Percentiles rank a stretch among this genome's conserved stretches.
Conservation (phyloP, 768 basidiomycete genomes). For the Boletus rufocinnamomeus region DNA sequence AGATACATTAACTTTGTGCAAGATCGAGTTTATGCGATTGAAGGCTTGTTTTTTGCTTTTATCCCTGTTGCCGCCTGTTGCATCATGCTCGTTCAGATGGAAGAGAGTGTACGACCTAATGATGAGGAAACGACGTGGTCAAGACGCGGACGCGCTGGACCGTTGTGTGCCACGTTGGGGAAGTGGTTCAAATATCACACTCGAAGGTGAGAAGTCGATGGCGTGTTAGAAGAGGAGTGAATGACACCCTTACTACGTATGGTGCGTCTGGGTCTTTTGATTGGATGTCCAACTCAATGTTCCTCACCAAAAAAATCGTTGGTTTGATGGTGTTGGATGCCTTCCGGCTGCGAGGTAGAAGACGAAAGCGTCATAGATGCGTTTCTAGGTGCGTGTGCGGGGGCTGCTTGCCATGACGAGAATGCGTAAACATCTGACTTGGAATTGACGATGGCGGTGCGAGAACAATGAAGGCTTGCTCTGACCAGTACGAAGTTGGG, state of each 20-base stretch:
- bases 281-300: neutral
- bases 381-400: neutral
- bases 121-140: neutral
- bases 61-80: too few species aligned
- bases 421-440: neutral
- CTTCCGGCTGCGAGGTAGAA: neutral
- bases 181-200: neutral
- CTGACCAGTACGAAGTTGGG: neutral
- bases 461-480: slow-evolving; percentile 2
- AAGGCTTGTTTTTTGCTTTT: neutral
- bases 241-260: neutral
- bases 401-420: neutral
- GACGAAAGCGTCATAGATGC: too few species aligned
- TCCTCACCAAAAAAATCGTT: neutral
- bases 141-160: too few species aligned
- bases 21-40: neutral
- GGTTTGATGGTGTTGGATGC: neutral
- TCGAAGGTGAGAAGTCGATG: neutral
- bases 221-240: neutral
- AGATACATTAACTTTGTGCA: neutral
- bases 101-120: neutral
- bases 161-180: neutral
- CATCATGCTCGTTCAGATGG: neutral
- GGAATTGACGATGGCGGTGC: neutral
- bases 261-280: neutral